Percentiles rank a stretch among this genome's conserved stretches.
phyloP scores from a whole-genome alignment of 148 eudicot species.

The Arctostaphylos glauca region DNA sequence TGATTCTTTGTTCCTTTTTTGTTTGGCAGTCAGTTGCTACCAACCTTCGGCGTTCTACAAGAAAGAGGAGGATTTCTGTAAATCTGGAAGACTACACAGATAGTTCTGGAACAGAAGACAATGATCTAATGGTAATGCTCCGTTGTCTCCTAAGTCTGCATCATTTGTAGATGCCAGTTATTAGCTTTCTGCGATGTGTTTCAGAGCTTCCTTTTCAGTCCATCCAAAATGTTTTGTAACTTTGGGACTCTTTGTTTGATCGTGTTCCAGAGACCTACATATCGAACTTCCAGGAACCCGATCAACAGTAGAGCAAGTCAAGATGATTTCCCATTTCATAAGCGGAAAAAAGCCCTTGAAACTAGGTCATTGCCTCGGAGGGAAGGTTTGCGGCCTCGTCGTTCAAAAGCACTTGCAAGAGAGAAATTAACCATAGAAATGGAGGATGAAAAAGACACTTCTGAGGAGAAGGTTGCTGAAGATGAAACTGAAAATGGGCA shows the following conservation, averaged over 20 bases:
- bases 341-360: slow-evolving; percentile 43
- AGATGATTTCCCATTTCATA: slow-evolving; percentile 45
- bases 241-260: slow-evolving; percentile 18
- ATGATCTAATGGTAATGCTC: slow-evolving; percentile 80
- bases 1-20: not conserved
- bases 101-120: slow-evolving; percentile 83
- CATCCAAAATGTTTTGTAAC: slow-evolving; percentile 6
- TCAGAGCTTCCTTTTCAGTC: slow-evolving; percentile 18
- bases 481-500: slow-evolving; percentile 75
- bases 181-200: slow-evolving; percentile 17
- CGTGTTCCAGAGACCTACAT: slow-evolving; percentile 58
- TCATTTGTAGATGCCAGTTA: slow-evolving; percentile 12
- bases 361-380: slow-evolving; percentile 57
- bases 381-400: slow-evolving; percentile 93
- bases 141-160: slow-evolving; percentile 13
- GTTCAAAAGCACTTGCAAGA: slow-evolving; percentile 45
- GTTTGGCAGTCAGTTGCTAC: slow-evolving; percentile 58
- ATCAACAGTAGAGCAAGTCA: slow-evolving; percentile 47
- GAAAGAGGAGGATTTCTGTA: slow-evolving; percentile 76
- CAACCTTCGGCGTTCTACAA: slow-evolving; percentile 93
- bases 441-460: slow-evolving; percentile 74
- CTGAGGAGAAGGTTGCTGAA: slow-evolving; percentile 63
- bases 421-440: slow-evolving; percentile 32
- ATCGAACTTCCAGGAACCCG: slow-evolving; percentile 59
- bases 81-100: slow-evolving; percentile 77